A percentile compares a stretch with the other conserved stretches of the same genome.
phyloP scores from a whole-genome alignment of 2,329 filamentous ascomycete species.

The Aspergillus sp. region DNA sequence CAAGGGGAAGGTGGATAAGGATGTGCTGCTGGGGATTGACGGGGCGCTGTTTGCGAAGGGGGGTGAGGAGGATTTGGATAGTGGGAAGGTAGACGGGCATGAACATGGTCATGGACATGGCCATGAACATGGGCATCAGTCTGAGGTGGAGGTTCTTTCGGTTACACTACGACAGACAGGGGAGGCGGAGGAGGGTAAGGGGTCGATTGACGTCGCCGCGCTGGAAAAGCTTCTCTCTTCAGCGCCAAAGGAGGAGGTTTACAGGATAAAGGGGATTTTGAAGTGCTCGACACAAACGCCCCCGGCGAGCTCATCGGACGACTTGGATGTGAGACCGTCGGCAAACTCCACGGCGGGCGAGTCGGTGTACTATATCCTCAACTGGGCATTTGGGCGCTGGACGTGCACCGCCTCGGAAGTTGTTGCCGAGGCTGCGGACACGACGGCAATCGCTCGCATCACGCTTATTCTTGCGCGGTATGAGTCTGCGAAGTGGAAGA shows the following conservation, averaged over 20 bases:
- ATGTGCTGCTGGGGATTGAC: conserved; percentile 84
- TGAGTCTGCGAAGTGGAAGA: conserved; percentile 51
- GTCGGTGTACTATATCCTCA: conserved; percentile 74
- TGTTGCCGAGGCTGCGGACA: conserved; percentile 31
- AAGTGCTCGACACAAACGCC: conserved; percentile 43
- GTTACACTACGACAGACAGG: conserved; percentile 60
- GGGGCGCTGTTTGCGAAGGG: conserved; percentile 60
- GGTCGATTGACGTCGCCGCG: conserved; percentile 51
- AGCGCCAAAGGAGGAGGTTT: conserved; percentile 89
- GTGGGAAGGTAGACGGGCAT: conserved; percentile 36
- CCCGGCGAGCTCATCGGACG: conserved; percentile 49
- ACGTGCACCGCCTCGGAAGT: conserved; percentile 68
- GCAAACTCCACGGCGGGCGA: conserved; percentile 29
- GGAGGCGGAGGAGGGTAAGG: conserved; percentile 35
- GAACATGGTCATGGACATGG: conserved; percentile 56
- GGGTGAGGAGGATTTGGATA: conserved; percentile 24
- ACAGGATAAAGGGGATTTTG: conserved; percentile 81
- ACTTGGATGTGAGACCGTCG: conserved; percentile 27
- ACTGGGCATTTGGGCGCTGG: conserved; percentile 98
- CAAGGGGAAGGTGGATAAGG: conserved; percentile 73
- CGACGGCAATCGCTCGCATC: conserved; percentile 37
- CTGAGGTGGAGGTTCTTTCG: conserved; percentile 87
- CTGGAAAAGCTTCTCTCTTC: conserved; percentile 66
- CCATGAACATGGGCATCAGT: conserved; percentile 64
- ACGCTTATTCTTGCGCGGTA: conserved; percentile 50